Evolutionary conservation across 345 rosid genomes (phyloP).

Genomic region (Barbarea vulgaris): DNA sequence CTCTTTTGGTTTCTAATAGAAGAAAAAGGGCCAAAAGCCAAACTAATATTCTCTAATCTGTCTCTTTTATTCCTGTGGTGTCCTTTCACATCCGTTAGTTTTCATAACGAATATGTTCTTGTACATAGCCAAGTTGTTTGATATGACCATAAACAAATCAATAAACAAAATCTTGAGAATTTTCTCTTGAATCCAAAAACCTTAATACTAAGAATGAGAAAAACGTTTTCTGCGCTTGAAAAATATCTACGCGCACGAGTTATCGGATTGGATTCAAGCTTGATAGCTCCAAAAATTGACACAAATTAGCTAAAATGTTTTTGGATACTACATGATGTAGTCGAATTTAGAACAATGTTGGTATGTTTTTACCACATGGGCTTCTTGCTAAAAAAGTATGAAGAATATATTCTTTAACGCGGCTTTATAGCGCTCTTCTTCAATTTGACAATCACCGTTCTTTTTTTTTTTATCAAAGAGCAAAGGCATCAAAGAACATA

Average conservation of each 20-base stretch:
- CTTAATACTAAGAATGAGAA: background rate
- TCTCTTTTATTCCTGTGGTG: constrained; percentile 38
- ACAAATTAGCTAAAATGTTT: constrained; percentile 1
- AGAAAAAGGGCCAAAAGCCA: constrained; percentile 19
- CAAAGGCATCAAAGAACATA: constrained; percentile 29
- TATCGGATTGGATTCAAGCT: background rate
- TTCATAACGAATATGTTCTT: constrained; percentile 39
- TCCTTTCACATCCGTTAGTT: constrained; percentile 37
- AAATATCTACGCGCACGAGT: background rate
- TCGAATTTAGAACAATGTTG: constrained; percentile 30
- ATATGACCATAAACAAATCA: background rate
- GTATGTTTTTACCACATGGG: constrained; percentile 23
- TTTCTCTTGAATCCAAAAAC: background rate
- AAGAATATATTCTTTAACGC: constrained; percentile 41
- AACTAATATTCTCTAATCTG: constrained; percentile 29
- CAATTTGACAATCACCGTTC: constrained; percentile 38
- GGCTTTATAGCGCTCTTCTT: constrained; percentile 33
- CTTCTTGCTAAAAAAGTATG: constrained; percentile 23
- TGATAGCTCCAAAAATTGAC: too few relatives aligned
- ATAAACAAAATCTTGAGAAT: background rate
- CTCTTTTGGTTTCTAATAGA: constrained; percentile 22
- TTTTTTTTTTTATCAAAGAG: constrained; percentile 35
- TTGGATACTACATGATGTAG: constrained; percentile 17
- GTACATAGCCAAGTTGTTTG: constrained; percentile 23
- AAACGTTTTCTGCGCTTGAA: background rate